Evolutionary conservation across 2,329 filamentous ascomycete genomes (phyloP), one percentile per base, ranked within the genome.

Genomic region (Colletotrichum filicis): DNA sequence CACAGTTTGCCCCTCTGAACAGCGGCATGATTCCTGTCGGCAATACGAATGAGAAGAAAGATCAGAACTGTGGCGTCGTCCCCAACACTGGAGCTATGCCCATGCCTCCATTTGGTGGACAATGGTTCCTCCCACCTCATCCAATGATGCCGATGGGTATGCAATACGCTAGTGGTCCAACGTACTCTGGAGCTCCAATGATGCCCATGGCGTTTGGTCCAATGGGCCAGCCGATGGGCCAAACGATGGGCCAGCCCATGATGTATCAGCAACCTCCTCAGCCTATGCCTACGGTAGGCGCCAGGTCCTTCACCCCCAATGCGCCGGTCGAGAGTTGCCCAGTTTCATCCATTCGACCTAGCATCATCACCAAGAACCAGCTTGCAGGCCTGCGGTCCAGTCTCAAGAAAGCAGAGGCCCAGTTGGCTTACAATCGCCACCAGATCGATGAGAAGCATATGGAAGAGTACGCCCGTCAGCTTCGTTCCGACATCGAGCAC

Each of bases 301-400:
- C 49, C 26, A 67, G 42, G 22, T 28, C 57, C 19, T 61, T 35
- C 26, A 26, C 63, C 5, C 24, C 63, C n/a, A 28, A 42, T 49
- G 49, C 6, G 6, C 60, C 65, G 26, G 14, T 53, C 14, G 66
- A 70, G 16, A 58, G 53, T 19, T 66, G 87, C 14, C 88, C 87
- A 3, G 83, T 87, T 28, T 90, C 89, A n/a, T 91, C 89, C 7
- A 91, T 91, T 74, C 85, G 86, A 26, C 87, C 86, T 4, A 91
- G 89, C 76, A 87, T 90, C n/a, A 90, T 91, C 75, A 91, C 88
- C 8, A 88, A 83, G 77, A 89, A 87, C 75, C 89, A 91, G 75
- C 85, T 91, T 62, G 84, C 87, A 26, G 80, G 82, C 55, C 84
- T 92, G 66, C 85, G 85, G 53, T 76, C 78, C n/a, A 85, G 86